These are phyloP conservation scores for Salix suchowensis DNA, from an alignment of 345 rosid genomes.

Conservation along the genomic window DNA sequence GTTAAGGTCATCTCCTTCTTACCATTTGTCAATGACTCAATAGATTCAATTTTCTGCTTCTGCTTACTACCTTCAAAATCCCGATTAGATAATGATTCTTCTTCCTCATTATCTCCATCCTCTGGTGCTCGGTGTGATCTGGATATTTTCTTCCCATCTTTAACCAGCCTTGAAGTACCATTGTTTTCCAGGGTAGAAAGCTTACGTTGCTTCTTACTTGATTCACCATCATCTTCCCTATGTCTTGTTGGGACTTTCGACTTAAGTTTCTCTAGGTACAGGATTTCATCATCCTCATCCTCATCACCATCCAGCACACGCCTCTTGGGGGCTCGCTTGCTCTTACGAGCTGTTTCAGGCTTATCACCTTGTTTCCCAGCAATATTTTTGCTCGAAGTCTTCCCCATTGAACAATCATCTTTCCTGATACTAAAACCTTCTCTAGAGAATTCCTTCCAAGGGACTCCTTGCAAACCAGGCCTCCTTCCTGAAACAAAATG, in stretches of 20 bases:
- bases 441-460: slow-evolving; percentile 66
- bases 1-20: slow-evolving; percentile 73
- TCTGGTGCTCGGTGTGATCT: slow-evolving; percentile 40
- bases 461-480: slow-evolving; percentile 56
- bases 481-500: slow-evolving; percentile 45
- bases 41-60: slow-evolving; percentile 55
- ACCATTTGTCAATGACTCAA: slow-evolving; percentile 47
- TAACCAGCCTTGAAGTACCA: slow-evolving; percentile 32
- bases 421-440: slow-evolving; percentile 52
- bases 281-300: slow-evolving; percentile 80
- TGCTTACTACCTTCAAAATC: slow-evolving; percentile 45
- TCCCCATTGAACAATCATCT: slow-evolving; percentile 52
- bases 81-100: slow-evolving; percentile 45
- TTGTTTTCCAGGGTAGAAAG: slow-evolving; percentile 49
- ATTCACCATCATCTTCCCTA: slow-evolving; percentile 55
- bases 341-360: slow-evolving; percentile 58
- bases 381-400: slow-evolving; percentile 34
- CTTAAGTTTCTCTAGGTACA: slow-evolving; percentile 75
- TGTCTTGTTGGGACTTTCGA: slow-evolving; percentile 37
- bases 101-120: slow-evolving; percentile 58
- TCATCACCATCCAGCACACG: slow-evolving; percentile 53
- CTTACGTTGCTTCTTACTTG: slow-evolving; percentile 52
- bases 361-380: slow-evolving; percentile 51
- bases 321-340: slow-evolving; percentile 74
- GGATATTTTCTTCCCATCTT: slow-evolving; percentile 54